phyloP scores from a whole-genome alignment of 805 yeast genomes.

The Priceomyces melissophilus region DNA sequence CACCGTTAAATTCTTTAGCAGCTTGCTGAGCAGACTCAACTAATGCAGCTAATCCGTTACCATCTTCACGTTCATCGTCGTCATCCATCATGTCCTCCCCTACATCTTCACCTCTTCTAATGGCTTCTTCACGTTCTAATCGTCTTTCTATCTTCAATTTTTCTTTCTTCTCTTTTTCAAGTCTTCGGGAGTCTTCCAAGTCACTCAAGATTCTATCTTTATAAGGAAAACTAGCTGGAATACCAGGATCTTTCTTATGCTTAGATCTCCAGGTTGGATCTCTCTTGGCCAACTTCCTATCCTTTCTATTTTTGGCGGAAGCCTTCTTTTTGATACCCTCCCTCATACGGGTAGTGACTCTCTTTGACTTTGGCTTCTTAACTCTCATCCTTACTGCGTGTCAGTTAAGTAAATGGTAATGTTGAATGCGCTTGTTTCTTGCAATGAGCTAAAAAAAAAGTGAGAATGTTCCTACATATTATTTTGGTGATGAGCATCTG shows the following conservation, averaged over 20 bases:
- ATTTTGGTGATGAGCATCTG: background rate
- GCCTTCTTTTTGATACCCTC: constrained; percentile 97
- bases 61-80: constrained; percentile 38
- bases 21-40: constrained; percentile 88
- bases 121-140: constrained; percentile 43
- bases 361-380: constrained; percentile 72
- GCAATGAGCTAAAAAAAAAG: constrained; percentile 4
- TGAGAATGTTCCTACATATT: constrained; percentile 4
- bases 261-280: constrained; percentile 93
- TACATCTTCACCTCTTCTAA: constrained; percentile 35
- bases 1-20: constrained; percentile 71
- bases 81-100: constrained; percentile 38
- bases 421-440: background rate
- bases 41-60: constrained; percentile 72
- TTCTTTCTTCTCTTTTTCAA: constrained; percentile 53
- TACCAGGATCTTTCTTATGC: constrained; percentile 84
- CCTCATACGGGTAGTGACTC: constrained; percentile 88
- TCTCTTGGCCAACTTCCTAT: constrained; percentile 75
- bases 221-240: constrained; percentile 93
- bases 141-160: constrained; percentile 47
- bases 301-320: constrained; percentile 85
- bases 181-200: constrained; percentile 60
- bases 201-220: constrained; percentile 76
- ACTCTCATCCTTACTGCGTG: constrained; percentile 37
- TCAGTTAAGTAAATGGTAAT: background rate